Evolutionary conservation across 2,329 filamentous ascomycete genomes (phyloP).

Genomic region (Huntiella bhutanensis): DNA sequence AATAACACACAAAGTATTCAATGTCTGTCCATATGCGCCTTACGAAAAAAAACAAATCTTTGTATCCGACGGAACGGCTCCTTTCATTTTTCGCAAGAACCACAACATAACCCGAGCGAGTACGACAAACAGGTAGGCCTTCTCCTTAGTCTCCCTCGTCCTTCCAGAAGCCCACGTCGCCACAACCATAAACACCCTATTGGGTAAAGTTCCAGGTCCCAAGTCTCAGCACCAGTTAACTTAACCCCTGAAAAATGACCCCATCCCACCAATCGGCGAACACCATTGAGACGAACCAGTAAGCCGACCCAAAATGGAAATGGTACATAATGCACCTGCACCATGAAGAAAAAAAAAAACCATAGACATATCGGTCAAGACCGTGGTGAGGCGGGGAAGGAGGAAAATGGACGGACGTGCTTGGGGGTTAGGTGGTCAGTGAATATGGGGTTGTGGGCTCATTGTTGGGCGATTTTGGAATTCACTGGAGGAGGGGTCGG

Average conservation of each 20-base stretch:
- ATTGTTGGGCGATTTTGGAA: too few species aligned
- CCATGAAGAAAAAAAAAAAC: too few species aligned
- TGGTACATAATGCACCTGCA: background rate
- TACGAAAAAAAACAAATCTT: background rate
- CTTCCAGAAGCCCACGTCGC: too few species aligned
- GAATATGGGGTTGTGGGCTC: too few species aligned
- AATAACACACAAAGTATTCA: background rate
- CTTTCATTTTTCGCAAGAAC: background rate
- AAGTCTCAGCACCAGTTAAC: background rate
- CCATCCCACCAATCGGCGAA: background rate
- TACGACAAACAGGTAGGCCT: conserved; percentile 1
- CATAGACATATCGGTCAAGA: too few species aligned
- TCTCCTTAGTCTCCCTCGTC: background rate
- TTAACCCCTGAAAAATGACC: conserved; percentile 6
- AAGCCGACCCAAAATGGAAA: background rate
- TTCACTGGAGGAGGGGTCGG: too few species aligned
- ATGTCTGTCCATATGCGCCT: background rate
- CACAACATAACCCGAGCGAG: background rate
- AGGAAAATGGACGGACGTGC: too few species aligned
- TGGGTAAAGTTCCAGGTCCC: background rate
- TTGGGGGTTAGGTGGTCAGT: too few species aligned
- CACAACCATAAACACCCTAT: background rate
- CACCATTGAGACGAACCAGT: background rate
- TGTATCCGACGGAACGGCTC: conserved; percentile 4
- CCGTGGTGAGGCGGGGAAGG: too few species aligned